phyloP scores from a whole-genome alignment of 1,284 basidiomycete genomes.

The Ceratobasidium sp. region DNA sequence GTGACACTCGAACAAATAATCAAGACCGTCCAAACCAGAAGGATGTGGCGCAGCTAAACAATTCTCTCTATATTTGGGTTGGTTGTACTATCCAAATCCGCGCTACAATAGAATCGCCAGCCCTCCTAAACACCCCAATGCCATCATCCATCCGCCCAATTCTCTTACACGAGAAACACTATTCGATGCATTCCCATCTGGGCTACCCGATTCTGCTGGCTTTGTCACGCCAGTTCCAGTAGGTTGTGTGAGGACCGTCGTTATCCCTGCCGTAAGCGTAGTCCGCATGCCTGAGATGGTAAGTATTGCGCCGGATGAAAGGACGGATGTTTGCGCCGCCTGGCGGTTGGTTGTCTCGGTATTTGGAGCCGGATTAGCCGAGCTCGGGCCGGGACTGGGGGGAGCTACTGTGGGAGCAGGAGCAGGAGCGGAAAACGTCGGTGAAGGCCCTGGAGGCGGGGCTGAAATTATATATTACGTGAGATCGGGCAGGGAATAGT shows the following conservation, averaged over 20 bases:
- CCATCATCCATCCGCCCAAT: too few relatives aligned
- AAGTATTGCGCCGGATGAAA: conserved; percentile 26
- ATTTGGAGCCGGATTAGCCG: background rate
- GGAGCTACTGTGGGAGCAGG: background rate
- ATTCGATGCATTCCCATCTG: too few relatives aligned
- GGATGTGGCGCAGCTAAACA: too few relatives aligned
- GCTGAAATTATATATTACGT: background rate
- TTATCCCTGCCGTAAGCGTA: conserved; percentile 13
- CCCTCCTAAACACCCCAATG: too few relatives aligned
- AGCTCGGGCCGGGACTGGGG: background rate
- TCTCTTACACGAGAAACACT: too few relatives aligned
- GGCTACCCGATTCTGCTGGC: too few relatives aligned
- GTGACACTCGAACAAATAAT: too few relatives aligned
- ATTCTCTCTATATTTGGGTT: too few relatives aligned
- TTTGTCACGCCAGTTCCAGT: background rate
- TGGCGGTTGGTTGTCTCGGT: background rate
- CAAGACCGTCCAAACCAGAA: too few relatives aligned
- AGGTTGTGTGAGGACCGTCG: background rate
- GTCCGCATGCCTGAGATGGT: conserved; percentile 19
- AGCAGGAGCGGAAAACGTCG: background rate
- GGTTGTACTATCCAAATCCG: too few relatives aligned
- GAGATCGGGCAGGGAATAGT: background rate
- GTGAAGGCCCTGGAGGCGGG: background rate
- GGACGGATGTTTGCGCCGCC: background rate
- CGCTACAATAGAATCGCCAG: too few relatives aligned